phyloP scores from a whole-genome alignment of 2,329 filamentous ascomycete genomes.

The Alternaria novae-zelandiae region DNA sequence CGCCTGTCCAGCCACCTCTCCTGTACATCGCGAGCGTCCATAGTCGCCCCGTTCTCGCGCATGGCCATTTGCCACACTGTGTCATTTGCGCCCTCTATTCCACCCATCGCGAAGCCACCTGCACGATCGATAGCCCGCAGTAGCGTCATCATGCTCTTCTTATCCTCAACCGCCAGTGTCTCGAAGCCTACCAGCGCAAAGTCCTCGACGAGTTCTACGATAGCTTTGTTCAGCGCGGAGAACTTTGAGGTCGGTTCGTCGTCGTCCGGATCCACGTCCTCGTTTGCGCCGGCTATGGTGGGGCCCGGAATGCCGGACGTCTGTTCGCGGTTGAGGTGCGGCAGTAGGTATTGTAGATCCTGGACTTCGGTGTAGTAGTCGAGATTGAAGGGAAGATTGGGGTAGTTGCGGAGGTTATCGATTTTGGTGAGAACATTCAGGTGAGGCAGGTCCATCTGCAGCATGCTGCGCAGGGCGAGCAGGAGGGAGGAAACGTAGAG shows the following conservation, averaged over 20 bases:
- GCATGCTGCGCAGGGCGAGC: conserved; percentile 91
- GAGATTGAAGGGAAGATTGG: conserved; percentile 89
- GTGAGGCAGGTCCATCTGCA: conserved; percentile 96
- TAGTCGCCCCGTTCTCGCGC: conserved; percentile 70
- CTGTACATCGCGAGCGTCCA: conserved; percentile 89
- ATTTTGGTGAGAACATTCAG: conserved; percentile 98
- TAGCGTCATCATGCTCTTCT: conserved; percentile 93
- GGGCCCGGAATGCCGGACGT: conserved; percentile 46
- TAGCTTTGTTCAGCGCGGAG: conserved; percentile 80
- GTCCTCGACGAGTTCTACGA: conserved; percentile 84
- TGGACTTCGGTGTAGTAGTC: conserved; percentile 98
- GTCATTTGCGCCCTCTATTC: conserved; percentile 90
- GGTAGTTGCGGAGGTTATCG: conserved; percentile 87
- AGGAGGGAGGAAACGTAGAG: conserved; percentile 94
- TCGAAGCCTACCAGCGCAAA: conserved; percentile 92
- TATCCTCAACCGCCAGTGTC: conserved; percentile 94
- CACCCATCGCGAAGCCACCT: conserved; percentile 89
- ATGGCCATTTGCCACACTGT: conserved; percentile 97
- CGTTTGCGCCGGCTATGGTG: conserved; percentile 11
- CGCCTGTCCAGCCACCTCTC: conserved; percentile 94
- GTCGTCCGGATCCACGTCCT: conserved; percentile 57
- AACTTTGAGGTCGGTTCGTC: conserved; percentile 67
- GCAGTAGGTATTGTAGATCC: conserved; percentile 83
- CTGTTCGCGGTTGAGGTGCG: conserved; percentile 78
- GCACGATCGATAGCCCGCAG: conserved; percentile 89